Base-by-base conservation (phyloP, 352 stramenopile genomes). In the Globisporangium orthogonon region DNA sequence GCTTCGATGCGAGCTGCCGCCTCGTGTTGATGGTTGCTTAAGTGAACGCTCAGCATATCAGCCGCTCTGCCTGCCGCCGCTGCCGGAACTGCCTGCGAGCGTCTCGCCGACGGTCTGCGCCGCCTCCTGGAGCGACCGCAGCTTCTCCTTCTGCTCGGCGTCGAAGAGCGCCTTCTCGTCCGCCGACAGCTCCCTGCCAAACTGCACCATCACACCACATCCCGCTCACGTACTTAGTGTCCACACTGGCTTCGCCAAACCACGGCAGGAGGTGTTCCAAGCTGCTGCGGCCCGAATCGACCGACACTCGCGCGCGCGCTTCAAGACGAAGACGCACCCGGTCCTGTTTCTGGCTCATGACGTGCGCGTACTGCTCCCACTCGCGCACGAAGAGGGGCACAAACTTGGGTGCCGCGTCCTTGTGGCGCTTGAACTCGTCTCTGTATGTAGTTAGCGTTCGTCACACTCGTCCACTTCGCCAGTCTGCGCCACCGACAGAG, bases 351-450 rank as follows among this genome's bases (percentile, higher is more conserved):
- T 73, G 58, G 11, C 31, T 54, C 66, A 94, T 74, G 58, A 74
- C 61, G 31, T 56, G 53, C 43, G 69, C 78, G 60, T 94, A 94
- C 62, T 87, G 61, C 53, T 87, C 65, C 85, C 85, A 94, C 61
- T 94, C 85, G 33, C 61, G 66, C 60, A 93, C 49, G 50, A 94
- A 94, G 29, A 76, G 71, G 63, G 73, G 67, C 49, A 94, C 78
- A 53, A 91, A 94, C 63, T 92, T 86, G 49, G 70, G 52, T 50
- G 77, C 73, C 6, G 81, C 83, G 50, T 73, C 70, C 73, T 93
- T 93, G 70, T 94, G 85, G 13, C 78, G 72, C 65, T 85, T 80
- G 69, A 94, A 94, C 55, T 94, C 85, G 61, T 94, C 85, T 41
- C 75, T 86, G 59, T 23, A 23, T 23, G 17, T 30, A 4, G 11